Evolutionary conservation across 148 eudicot species (phyloP).

Genomic region (Cornus suecica): DNA sequence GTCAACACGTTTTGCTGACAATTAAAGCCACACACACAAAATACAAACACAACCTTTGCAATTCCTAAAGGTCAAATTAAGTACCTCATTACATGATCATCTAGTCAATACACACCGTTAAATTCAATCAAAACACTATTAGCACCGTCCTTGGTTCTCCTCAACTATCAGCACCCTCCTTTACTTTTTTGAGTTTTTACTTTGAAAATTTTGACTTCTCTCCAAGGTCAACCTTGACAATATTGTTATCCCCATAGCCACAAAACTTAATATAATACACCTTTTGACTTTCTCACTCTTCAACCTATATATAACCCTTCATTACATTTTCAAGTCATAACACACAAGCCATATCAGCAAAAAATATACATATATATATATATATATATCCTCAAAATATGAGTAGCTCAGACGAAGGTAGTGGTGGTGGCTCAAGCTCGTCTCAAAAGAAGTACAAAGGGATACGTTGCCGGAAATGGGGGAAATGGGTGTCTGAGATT

Average conservation of each 20-base stretch:
- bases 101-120: too few relatives aligned
- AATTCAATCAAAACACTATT: too few relatives aligned
- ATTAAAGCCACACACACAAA: too few relatives aligned
- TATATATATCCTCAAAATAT: not conserved
- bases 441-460: conserved; percentile 25
- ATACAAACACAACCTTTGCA: too few relatives aligned
- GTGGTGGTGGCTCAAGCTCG: not conserved
- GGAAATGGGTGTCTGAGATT: conserved; percentile 48
- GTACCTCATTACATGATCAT: too few relatives aligned
- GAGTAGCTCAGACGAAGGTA: conserved; percentile 13
- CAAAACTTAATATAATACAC: not conserved
- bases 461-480: conserved; percentile 37
- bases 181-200: not conserved
- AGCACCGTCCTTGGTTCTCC: too few relatives aligned
- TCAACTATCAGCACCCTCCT: too few relatives aligned
- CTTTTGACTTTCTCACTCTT: conserved; percentile 14
- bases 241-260: not conserved
- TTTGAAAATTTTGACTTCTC: conserved; percentile 17
- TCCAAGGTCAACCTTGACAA: conserved; percentile 3
- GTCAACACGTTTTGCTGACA: too few relatives aligned
- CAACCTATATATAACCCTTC: conserved; percentile 23
- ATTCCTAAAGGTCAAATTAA: too few relatives aligned
- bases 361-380: too few relatives aligned
- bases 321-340: not conserved
- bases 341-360: too few relatives aligned